Evolutionary conservation across 1,284 basidiomycete genomes (phyloP).

Genomic region (Fomitopsis betulina): DNA sequence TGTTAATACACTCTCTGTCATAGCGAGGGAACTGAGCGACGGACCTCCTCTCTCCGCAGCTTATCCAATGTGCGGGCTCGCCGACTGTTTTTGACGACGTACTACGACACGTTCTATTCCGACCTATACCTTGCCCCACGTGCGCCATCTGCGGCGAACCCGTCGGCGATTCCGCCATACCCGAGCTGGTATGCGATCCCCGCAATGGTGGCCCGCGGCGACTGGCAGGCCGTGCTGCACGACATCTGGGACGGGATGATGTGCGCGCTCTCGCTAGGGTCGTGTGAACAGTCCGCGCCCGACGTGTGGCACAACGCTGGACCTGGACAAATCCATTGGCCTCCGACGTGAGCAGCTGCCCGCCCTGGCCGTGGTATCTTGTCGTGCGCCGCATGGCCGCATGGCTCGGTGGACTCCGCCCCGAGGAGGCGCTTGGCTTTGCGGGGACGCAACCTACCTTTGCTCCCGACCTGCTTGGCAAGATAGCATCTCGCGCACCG

Average conservation of each 20-base stretch:
- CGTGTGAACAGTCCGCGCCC: not conserved
- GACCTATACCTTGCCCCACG: slow-evolving; percentile 46
- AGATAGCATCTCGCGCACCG: not conserved
- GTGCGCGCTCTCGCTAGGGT: not conserved
- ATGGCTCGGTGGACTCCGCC: not conserved
- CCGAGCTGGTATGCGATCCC: slow-evolving; percentile 35
- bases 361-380: not conserved
- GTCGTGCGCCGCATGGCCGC: not conserved
- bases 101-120: slow-evolving; percentile 71
- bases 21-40: not conserved
- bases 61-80: slow-evolving; percentile 36
- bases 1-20: not conserved
- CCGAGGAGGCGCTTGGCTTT: slow-evolving; percentile 11
- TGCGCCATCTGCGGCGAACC: not conserved
- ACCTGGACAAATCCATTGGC: not conserved
- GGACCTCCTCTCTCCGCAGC: slow-evolving; percentile 23
- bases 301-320: not conserved
- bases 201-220: slow-evolving; percentile 24
- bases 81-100: slow-evolving; percentile 50
- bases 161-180: slow-evolving; percentile 34
- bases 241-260: not conserved
- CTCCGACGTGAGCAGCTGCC: not conserved
- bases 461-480: slow-evolving; percentile 16
- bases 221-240: slow-evolving; percentile 23
- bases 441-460: slow-evolving; percentile 18